Conservation (phyloP, 306 rosid species). For the Hylodesmum podocarpum region DNA sequence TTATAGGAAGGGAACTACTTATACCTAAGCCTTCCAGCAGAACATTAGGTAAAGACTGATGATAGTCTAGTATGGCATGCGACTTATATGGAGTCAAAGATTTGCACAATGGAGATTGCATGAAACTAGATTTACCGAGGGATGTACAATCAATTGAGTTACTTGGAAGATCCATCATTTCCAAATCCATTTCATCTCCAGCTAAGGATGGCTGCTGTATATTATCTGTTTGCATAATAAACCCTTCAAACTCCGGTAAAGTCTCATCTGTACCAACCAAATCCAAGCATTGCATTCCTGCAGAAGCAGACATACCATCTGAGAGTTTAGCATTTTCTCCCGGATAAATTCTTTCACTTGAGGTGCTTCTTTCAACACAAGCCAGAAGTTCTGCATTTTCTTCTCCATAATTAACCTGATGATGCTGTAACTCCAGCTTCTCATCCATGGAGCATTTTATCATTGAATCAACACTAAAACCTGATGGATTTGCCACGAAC, state of each 20-base stretch:
- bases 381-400: slow-evolving; percentile 37
- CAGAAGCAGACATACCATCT: slow-evolving; percentile 44
- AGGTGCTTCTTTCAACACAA: slow-evolving; percentile 38
- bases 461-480: slow-evolving; percentile 27
- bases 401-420: slow-evolving; percentile 22
- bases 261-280: slow-evolving; percentile 43
- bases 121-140: slow-evolving; percentile 60
- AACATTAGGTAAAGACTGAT: slow-evolving; percentile 67
- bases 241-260: slow-evolving; percentile 75
- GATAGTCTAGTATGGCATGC: slow-evolving; percentile 31
- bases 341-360: slow-evolving; percentile 34
- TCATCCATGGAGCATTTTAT: slow-evolving; percentile 33
- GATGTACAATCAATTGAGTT: slow-evolving; percentile 49
- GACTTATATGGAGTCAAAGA: slow-evolving; percentile 51
- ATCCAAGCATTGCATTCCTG: slow-evolving; percentile 37
- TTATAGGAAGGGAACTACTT: slow-evolving; percentile 39
- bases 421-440: slow-evolving; percentile 28
- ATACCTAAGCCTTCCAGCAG: slow-evolving; percentile 60
- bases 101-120: slow-evolving; percentile 53
- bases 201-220: slow-evolving; percentile 42
- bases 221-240: slow-evolving; percentile 59
- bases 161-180: slow-evolving; percentile 44
- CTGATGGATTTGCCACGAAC: slow-evolving; percentile 22
- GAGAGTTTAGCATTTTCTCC: slow-evolving; percentile 36
- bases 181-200: slow-evolving; percentile 49